A percentile compares a stretch with the other conserved stretches of the same genome.
These are phyloP conservation scores for Suhomyces prunicola DNA, from an alignment of 805 yeast genomes.

Conservation along the genomic window DNA sequence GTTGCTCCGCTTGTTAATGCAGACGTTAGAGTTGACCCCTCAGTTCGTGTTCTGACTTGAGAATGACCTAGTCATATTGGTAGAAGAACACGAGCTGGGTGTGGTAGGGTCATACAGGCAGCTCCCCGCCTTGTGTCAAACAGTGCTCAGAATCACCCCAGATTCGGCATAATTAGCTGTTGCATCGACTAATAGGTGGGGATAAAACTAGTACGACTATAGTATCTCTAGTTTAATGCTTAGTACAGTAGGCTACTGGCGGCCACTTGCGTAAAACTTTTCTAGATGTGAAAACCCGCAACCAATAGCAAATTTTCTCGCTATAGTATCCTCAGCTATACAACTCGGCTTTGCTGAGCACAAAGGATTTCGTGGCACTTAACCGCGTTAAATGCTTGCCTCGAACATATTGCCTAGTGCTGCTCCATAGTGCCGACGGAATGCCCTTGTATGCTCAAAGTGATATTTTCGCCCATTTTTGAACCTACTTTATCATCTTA, in stretches of 20 bases:
- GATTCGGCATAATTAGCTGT: not conserved
- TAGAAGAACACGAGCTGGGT: not conserved
- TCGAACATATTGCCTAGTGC: not conserved
- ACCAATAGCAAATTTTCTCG: not conserved
- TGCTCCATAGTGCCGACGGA: not conserved
- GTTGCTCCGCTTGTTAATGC: not conserved
- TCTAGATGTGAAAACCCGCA: not conserved
- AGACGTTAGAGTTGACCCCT: not conserved
- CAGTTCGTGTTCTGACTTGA: not conserved
- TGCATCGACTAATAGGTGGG: not conserved
- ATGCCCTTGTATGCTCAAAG: not conserved
- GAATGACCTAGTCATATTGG: not conserved
- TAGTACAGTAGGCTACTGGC: not conserved
- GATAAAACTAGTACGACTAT: not conserved
- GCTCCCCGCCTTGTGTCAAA: not conserved
- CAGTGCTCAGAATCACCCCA: not conserved
- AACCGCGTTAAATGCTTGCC: not conserved
- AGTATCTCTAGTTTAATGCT: not conserved
- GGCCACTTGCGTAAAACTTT: not conserved
- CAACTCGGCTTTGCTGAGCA: not conserved
- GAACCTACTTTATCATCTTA: not conserved
- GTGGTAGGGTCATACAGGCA: not conserved
- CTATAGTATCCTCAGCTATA: not conserved
- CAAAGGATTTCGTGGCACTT: not conserved
- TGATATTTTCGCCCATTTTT: not conserved